Evolutionary conservation across 164 flowering plant genomes (phyloP).

Genomic region (Nymphaea thermarum): DNA sequence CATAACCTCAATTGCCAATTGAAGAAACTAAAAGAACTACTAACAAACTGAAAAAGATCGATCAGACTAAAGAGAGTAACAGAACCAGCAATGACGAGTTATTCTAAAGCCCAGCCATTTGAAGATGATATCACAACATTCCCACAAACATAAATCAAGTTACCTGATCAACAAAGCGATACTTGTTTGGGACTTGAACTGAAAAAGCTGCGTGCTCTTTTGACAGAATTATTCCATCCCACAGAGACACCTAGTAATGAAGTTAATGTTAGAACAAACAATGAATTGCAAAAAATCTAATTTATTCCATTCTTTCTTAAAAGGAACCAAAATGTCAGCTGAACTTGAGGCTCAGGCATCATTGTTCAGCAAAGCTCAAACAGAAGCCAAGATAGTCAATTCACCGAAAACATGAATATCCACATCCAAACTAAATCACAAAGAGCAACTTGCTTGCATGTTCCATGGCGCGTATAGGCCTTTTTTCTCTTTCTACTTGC

Average conservation of each 20-base stretch:
- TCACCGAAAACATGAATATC: background rate
- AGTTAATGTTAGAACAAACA: background rate
- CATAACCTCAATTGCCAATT: too few species aligned
- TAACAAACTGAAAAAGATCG: too few species aligned
- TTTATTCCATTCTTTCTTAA: background rate
- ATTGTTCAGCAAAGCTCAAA: too few species aligned
- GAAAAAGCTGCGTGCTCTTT: constrained; percentile 72
- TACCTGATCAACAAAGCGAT: constrained; percentile 78
- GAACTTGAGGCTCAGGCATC: background rate
- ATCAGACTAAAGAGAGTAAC: too few species aligned
- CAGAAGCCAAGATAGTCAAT: background rate
- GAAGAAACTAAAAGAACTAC: too few species aligned
- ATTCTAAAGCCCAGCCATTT: too few species aligned
- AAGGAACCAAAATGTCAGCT: background rate
- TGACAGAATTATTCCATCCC: constrained; percentile 78
- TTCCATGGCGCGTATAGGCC: background rate
- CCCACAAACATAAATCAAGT: background rate
- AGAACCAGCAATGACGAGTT: too few species aligned
- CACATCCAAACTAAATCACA: background rate
- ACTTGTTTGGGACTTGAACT: constrained; percentile 67
- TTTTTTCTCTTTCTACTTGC: background rate
- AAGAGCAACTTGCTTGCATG: too few species aligned
- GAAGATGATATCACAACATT: too few species aligned
- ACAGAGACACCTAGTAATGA: constrained; percentile 24
- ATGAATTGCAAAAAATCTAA: background rate